Evolutionary conservation across 495 filamentous ascomycete genomes (phyloP), one percentile per base, ranked within the genome.

Genomic region (Neurospora sp.): DNA sequence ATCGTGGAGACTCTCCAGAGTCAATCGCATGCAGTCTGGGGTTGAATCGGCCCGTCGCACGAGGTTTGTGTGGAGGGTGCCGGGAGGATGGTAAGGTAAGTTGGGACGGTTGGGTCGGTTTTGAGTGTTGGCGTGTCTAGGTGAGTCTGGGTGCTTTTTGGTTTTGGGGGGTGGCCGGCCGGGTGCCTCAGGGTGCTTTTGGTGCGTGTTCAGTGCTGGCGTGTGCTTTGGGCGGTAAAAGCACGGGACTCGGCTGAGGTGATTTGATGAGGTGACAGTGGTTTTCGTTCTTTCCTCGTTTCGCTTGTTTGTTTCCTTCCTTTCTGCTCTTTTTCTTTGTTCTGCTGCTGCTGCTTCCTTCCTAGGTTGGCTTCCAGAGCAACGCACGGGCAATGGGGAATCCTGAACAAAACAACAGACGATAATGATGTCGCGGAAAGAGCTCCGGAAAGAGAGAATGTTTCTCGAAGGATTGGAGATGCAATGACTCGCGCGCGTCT

Each of bases 1-100:
- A 77, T 79, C 78, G 79, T 80, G 79, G 78, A 73, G 79, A 77
- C 78, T 81, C 76, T 76, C 75, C 76, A 77, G 72, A 73, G 48
- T 80, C 76, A 77, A 78, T 78, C 71, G 74, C 73, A 72, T 9
- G 74, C 46, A 69, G 73, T 75, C 76, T 78, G 75, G 78, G 78
- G 79, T 77, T 72, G 71, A 79, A 79, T 81, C 79, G 79, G 79
- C 74, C 78, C 78, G 79, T 78, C 71, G 66, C 73, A 74, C 72
- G 40, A 73, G 71, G 46, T 78, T 37, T 72, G 9, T 39, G 74
- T 39, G 73, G 70, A 44, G 74, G 76, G 72, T 75, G 74, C 74
- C 70, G 74, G 70, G 42, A 72, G 39, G 41, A 70, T 31, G 71
- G 71, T 48, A 71, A 72, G 46, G 48, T 59, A 62, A 62, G 54